Percentiles rank a stretch among this genome's conserved stretches.
Evolutionary conservation across 2,329 filamentous ascomycete species (phyloP).

Genomic region (Geosmithia putterillii): DNA sequence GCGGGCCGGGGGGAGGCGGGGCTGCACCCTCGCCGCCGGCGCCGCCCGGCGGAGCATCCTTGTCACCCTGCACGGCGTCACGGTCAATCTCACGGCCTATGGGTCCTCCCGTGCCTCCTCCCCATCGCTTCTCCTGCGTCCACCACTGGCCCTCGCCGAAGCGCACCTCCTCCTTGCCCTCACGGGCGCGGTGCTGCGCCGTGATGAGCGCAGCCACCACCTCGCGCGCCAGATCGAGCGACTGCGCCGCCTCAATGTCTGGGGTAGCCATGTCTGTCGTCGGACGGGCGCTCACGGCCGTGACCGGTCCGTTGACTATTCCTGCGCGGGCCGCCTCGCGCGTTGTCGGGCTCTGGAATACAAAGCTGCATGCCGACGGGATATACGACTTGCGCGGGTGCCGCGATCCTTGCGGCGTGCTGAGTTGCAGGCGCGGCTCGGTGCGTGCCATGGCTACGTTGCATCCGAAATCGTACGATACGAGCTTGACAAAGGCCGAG

Average conservation of each 20-base stretch:
- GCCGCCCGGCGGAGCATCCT: conserved; percentile 19
- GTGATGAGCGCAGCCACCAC: conserved; percentile 47
- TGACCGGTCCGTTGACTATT: conserved; percentile 48
- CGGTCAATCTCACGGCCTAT: conserved; percentile 49
- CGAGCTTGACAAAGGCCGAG: conserved; percentile 48
- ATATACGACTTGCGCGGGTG: conserved; percentile 38
- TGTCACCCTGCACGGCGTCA: conserved; percentile 31
- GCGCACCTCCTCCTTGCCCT: conserved; percentile 41
- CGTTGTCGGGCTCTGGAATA: conserved; percentile 47
- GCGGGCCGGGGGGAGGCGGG: conserved; percentile 8
- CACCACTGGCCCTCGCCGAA: conserved; percentile 51
- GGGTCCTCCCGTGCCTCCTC: conserved; percentile 47
- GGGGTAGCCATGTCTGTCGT: conserved; percentile 34
- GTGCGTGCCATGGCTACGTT: conserved; percentile 42
- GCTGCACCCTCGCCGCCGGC: background rate
- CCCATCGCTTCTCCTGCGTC: conserved; percentile 48
- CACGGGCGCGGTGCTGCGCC: conserved; percentile 49
- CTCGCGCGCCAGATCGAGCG: conserved; percentile 49
- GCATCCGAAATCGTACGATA: conserved; percentile 55
- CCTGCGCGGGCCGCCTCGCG: conserved; percentile 47
- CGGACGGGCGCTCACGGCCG: conserved; percentile 45
- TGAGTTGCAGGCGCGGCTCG: conserved; percentile 47
- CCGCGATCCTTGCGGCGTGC: conserved; percentile 16
- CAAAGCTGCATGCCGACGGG: conserved; percentile 44
- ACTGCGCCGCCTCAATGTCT: conserved; percentile 39